Percentiles rank a stretch among this genome's conserved stretches.
Evolutionary conservation across 305 asterid genomes (phyloP).

Genomic region (Euphrasia arctica): DNA sequence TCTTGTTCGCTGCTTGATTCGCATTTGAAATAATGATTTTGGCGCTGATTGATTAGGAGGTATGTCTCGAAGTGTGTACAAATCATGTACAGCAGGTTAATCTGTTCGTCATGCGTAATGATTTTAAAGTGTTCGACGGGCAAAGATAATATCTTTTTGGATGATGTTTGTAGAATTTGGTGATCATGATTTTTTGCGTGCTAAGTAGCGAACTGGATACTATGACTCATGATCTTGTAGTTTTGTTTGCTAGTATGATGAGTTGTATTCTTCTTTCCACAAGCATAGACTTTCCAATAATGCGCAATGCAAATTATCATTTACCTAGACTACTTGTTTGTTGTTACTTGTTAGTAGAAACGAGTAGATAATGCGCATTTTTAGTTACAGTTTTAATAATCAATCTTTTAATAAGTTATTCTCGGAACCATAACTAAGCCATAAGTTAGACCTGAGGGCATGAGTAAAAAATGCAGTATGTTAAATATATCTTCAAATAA

Average conservation of each 20-base stretch:
- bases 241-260: neutral
- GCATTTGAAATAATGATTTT: neutral
- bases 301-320: no score
- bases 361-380: no score
- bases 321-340: no score
- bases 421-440: no score
- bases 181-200: neutral
- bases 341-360: no score
- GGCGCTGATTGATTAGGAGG: slow-evolving; percentile 6
- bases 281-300: neutral
- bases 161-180: slow-evolving; percentile 1
- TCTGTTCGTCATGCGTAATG: neutral
- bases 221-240: neutral
- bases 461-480: no score
- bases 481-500: no score
- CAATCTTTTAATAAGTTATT: no score
- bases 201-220: neutral
- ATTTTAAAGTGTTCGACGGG: neutral
- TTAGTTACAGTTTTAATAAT: no score
- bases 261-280: neutral
- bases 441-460: no score
- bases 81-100: slow-evolving; percentile 1
- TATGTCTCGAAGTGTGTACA: neutral
- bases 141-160: neutral
- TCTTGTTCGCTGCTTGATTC: neutral